Evolutionary conservation across 2,329 filamentous ascomycete genomes (phyloP), one percentile per base, ranked within the genome.

Genomic region (Ophiosphaerella narmari): DNA sequence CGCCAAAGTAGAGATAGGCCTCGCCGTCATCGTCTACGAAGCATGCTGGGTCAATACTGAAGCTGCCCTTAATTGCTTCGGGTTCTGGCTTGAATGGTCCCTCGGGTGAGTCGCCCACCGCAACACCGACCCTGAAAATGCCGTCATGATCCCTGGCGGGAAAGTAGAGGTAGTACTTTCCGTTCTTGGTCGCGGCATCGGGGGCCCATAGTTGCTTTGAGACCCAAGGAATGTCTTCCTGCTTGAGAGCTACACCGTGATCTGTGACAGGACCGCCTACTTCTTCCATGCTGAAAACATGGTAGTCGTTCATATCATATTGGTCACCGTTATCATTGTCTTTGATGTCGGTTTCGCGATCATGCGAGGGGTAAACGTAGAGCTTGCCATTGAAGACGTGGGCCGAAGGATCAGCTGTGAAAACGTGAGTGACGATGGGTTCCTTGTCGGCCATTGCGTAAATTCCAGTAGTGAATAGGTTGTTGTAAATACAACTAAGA

Each of bases 241-340:
- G 77, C 46, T 78, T 79, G 35, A 93, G 81, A 12, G 82, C 87
- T 41, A 88, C 78, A 63, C 88, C 88, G 74, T 91, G 88, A 75
- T 91, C 89, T 16, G 80, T 86, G 2, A 91, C 86, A 14, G 78
- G 76, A 0, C 78, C 77, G 52, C 79, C 80, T 21, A 84, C 75
- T 1, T 80, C 76, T 47, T 83, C 80, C 50, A 82, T 76, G 58
- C 82, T 86, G 73, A 91, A 86, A 70, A 92, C 89, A 73, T 91
- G 88, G 79, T 92, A 92, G 77, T 92, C 89, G 48, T 77, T 80
- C 89, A 91, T 92, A 76, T 90, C 89, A 71, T 91, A 91, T 71
- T 91, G 89, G 75, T 91, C 88, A 67, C 89, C 89, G 80, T 91
- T 90, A 79, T 91, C 88, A 76, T 92, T 91, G 78, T 88, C 86